Evolutionary conservation across 805 yeast species (phyloP).

Genomic region (Myxozyma mucilagina): DNA sequence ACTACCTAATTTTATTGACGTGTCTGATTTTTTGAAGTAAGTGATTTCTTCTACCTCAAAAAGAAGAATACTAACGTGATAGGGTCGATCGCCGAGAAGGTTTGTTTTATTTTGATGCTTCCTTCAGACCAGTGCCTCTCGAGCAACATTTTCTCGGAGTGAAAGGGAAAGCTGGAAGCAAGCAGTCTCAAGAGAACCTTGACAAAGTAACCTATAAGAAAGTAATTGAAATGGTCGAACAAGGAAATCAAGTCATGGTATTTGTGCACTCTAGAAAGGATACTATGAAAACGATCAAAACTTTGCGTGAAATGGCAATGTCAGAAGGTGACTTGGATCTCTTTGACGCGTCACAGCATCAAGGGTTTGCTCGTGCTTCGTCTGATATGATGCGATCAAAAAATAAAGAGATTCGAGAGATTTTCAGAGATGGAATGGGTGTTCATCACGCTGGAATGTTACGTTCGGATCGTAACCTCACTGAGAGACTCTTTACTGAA

Average conservation of each 20-base stretch:
- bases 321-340: slow-evolving; percentile 59
- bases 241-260: slow-evolving; percentile 80
- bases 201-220: slow-evolving; percentile 79
- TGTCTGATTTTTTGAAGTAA: slow-evolving; percentile 73
- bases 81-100: slow-evolving; percentile 86
- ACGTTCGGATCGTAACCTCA: slow-evolving; percentile 81
- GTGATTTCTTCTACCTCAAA: slow-evolving; percentile 42
- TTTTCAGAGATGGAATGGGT: slow-evolving; percentile 82
- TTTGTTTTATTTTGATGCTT: slow-evolving; percentile 89
- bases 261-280: slow-evolving; percentile 96
- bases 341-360: slow-evolving; percentile 42
- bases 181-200: slow-evolving; percentile 53
- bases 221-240: slow-evolving; percentile 59
- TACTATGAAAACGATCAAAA: slow-evolving; percentile 78
- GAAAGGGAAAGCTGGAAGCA: slow-evolving; percentile 78
- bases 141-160: slow-evolving; percentile 87
- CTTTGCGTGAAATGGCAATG: slow-evolving; percentile 67
- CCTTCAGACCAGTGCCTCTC: slow-evolving; percentile 91
- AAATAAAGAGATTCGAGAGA: slow-evolving; percentile 76
- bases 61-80: not conserved
- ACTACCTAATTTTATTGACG: slow-evolving; percentile 86
- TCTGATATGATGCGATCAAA: slow-evolving; percentile 69
- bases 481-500: slow-evolving; percentile 79
- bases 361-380: slow-evolving; percentile 43
- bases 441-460: slow-evolving; percentile 98